A percentile compares a stretch with the other conserved stretches of the same genome.
Evolutionary conservation across 257 asterid species (phyloP).

Genomic region (Salvia rosmarinus): DNA sequence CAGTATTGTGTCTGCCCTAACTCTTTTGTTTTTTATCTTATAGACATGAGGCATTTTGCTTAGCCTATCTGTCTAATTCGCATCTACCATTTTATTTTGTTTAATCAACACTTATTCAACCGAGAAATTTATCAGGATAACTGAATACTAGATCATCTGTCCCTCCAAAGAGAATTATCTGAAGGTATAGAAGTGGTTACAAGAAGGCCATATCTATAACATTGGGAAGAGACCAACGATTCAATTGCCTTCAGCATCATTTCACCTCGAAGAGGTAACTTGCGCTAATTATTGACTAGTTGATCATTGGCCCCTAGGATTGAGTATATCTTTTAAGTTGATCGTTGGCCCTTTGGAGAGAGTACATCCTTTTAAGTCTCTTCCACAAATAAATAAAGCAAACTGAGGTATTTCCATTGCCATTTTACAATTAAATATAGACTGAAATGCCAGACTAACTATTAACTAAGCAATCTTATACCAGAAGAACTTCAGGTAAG

Average conservation of each 20-base stretch:
- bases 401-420: constrained; percentile 2
- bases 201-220: constrained; percentile 6
- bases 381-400: constrained; percentile 22
- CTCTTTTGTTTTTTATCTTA: background rate
- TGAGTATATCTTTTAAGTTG: no score
- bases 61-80: constrained; percentile 16
- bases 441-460: background rate
- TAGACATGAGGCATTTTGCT: background rate
- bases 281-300: constrained; percentile 10
- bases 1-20: background rate
- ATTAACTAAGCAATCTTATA: background rate
- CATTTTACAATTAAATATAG: background rate
- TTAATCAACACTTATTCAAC: background rate
- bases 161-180: constrained; percentile 3
- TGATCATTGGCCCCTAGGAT: no score
- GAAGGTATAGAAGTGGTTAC: constrained; percentile 1
- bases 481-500: constrained; percentile 18
- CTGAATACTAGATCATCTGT: background rate
- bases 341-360: constrained; percentile 17
- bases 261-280: constrained; percentile 3
- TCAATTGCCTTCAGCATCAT: constrained; percentile 18
- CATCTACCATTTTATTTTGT: background rate
- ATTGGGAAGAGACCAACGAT: constrained; percentile 2
- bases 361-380: background rate
- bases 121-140: background rate